Percentiles rank a stretch among this genome's conserved stretches.
These are phyloP conservation scores for Vitis hybrid DNA, from an alignment of 177 flowering plant genomes.

Conservation along the genomic window DNA sequence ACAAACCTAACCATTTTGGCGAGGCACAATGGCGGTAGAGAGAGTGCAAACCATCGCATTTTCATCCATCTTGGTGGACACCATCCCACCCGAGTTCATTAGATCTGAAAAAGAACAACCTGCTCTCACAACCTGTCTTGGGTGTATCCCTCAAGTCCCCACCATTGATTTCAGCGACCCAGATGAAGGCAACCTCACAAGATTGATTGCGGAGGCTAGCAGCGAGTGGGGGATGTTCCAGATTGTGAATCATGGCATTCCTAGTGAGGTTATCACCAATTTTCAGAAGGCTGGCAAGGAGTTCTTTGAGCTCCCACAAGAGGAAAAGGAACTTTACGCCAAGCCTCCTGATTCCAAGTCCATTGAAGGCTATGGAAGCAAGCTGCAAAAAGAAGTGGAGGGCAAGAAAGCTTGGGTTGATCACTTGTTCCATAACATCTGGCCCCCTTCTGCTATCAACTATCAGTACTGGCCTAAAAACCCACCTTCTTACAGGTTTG, in stretches of 20 bases:
- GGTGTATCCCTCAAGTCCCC: slow-evolving; percentile 34
- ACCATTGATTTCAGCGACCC: slow-evolving; percentile 29
- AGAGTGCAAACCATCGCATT: slow-evolving; percentile 47
- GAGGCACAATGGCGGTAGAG: slow-evolving; percentile 37
- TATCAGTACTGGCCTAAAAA: slow-evolving; percentile 70
- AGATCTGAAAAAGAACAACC: slow-evolving; percentile 44
- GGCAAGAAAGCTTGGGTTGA: slow-evolving; percentile 83
- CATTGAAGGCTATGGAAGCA: slow-evolving; percentile 56
- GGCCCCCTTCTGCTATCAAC: slow-evolving; percentile 70
- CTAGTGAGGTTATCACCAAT: slow-evolving; percentile 30
- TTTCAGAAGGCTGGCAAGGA: slow-evolving; percentile 47
- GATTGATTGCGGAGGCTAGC: slow-evolving; percentile 29
- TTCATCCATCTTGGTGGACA: slow-evolving; percentile 12
- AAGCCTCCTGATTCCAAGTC: slow-evolving; percentile 26
- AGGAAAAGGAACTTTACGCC: slow-evolving; percentile 48
- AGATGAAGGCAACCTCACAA: slow-evolving; percentile 25
- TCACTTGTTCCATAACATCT: slow-evolving; percentile 69
- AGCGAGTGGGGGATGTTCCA: slow-evolving; percentile 57
- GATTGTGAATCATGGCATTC: slow-evolving; percentile 55
- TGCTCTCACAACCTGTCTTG: slow-evolving; percentile 39
- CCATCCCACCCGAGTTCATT: slow-evolving; percentile 40
- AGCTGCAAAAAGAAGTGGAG: slow-evolving; percentile 47
- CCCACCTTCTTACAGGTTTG: slow-evolving; percentile 66
- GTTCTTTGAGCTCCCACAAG: slow-evolving; percentile 52
- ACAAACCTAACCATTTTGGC: too few species aligned